Conservation (phyloP, 139 green algal genomes). For the Chlamydomonas sphaeroides region DNA sequence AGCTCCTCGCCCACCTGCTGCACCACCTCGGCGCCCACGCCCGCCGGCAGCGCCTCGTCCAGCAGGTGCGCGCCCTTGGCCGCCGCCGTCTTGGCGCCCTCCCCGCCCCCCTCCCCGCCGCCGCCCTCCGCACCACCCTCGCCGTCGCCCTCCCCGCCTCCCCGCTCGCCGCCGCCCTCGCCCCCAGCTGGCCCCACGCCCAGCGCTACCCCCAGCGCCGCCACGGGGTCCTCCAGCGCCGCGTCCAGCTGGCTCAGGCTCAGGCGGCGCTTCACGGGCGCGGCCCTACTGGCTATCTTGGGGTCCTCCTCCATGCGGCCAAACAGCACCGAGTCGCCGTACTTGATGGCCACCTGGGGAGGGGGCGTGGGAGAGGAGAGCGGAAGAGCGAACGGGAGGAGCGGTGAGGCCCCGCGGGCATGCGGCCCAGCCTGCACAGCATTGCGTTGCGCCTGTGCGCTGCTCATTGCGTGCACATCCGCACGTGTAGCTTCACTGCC, state of each 20-base stretch:
- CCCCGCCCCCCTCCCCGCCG: background rate
- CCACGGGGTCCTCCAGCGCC: background rate
- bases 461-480: too few relatives aligned
- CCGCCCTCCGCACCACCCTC: background rate
- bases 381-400: too few relatives aligned
- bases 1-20: background rate
- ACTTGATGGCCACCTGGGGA: slow-evolving; percentile 36
- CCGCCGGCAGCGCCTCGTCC: slow-evolving; percentile 8
- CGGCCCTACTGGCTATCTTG: too few relatives aligned
- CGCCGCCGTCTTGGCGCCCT: background rate
- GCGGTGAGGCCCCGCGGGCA: too few relatives aligned
- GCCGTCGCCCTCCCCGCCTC: background rate
- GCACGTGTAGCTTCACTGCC: too few relatives aligned
- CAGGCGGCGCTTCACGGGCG: slow-evolving; percentile 14
- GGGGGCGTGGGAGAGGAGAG: too few relatives aligned
- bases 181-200: background rate
- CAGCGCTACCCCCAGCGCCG: background rate
- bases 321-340: slow-evolving; percentile 36
- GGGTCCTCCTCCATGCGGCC: slow-evolving; percentile 32
- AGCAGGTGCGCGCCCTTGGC: slow-evolving; percentile 7
- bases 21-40: slow-evolving; percentile 3
- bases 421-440: too few relatives aligned
- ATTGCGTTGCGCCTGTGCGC: too few relatives aligned
- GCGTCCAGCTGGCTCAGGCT: slow-evolving; percentile 3
- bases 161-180: background rate